Evolutionary conservation across 2,329 filamentous ascomycete species (phyloP).

Genomic region (Hypomyces perniciosus): DNA sequence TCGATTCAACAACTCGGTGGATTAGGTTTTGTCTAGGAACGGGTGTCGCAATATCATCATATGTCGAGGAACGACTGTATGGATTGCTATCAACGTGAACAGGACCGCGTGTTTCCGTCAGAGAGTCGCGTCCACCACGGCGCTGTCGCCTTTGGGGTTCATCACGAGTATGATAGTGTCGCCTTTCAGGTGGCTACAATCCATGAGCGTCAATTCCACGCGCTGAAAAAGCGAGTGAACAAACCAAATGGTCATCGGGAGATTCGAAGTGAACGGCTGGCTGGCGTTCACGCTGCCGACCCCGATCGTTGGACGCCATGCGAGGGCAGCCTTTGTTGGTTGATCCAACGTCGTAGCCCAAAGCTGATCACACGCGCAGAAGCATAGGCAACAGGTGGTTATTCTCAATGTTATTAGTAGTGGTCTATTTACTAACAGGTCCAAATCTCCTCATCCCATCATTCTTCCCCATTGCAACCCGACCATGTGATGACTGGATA

Average conservation of each 20-base stretch:
- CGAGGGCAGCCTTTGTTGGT: no score
- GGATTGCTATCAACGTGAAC: neutral
- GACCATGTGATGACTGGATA: no score
- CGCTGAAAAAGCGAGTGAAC: neutral
- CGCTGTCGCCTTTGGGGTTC: neutral
- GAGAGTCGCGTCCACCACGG: neutral
- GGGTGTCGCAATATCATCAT: neutral
- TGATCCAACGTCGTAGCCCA: no score
- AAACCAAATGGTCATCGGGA: conserved; percentile 1
- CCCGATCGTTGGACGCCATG: conserved; percentile 5
- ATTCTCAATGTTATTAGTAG: no score
- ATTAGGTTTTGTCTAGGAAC: neutral
- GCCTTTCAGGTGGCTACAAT: neutral
- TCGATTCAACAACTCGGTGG: neutral
- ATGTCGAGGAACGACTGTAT: neutral
- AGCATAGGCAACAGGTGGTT: no score
- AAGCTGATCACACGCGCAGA: no score
- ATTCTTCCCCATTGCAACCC: no score
- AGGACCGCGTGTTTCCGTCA: neutral
- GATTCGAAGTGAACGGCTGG: neutral
- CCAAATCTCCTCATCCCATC: no score
- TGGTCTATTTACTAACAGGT: no score
- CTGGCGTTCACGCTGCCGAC: conserved; percentile 6
- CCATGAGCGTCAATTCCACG: neutral
- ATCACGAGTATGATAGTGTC: neutral